phyloP scores from a whole-genome alignment of 2,329 filamentous ascomycete species.

The Pseudohalonectria lignicola region DNA sequence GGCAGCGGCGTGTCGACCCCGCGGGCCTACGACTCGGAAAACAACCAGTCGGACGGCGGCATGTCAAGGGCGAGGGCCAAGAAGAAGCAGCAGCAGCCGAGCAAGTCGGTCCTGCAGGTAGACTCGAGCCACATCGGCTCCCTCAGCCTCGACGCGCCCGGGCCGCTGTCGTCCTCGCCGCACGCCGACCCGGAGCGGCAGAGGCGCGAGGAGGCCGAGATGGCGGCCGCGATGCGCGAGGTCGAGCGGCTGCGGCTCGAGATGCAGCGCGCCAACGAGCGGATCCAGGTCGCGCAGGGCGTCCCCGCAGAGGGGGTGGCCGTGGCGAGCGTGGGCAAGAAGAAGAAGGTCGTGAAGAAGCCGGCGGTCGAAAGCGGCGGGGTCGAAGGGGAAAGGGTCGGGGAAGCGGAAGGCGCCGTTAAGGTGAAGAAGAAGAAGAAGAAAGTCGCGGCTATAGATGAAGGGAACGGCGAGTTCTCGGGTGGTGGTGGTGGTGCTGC shows the following conservation, averaged over 20 bases:
- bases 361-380: conserved; percentile 8
- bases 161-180: conserved; percentile 19
- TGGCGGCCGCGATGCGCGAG: conserved; percentile 78
- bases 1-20: conserved; percentile 37
- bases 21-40: conserved; percentile 42
- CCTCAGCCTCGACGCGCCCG: conserved; percentile 52
- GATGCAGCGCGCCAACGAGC: conserved; percentile 75
- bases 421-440: conserved; percentile 22
- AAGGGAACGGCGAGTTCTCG: conserved; percentile 4
- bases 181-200: conserved; percentile 52
- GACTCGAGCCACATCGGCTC: conserved; percentile 74
- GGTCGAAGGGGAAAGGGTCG: conserved; percentile 37
- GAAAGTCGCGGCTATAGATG: conserved; percentile 5
- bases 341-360: conserved; percentile 33
- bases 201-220: conserved; percentile 73
- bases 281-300: conserved; percentile 61
- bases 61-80: conserved; percentile 34
- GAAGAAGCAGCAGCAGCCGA: conserved; percentile 42
- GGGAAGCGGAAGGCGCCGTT: conserved; percentile 14
- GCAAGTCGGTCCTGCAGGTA: conserved; percentile 62
- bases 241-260: conserved; percentile 78
- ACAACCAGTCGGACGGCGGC: conserved; percentile 31
- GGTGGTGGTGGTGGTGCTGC: conserved; percentile 1
- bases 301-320: conserved; percentile 54
- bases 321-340: conserved; percentile 59